These are phyloP conservation scores for Fagus sylvatica DNA, from an alignment of 306 rosid species.

Conservation along the genomic window DNA sequence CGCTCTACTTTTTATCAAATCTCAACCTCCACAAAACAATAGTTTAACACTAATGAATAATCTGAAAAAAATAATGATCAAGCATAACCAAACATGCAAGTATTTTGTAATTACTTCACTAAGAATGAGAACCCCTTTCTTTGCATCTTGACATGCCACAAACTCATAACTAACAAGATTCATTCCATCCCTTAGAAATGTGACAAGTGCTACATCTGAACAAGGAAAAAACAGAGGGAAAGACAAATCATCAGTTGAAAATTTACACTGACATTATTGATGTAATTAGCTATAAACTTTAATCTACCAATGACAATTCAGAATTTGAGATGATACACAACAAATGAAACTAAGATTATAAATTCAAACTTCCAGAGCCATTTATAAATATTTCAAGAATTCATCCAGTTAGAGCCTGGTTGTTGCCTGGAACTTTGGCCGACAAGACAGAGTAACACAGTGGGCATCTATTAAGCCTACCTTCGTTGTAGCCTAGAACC, in stretches of 20 bases:
- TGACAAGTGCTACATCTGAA: slow-evolving; percentile 75
- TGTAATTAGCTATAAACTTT: not conserved
- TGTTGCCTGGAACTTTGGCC: not conserved
- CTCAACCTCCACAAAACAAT: too few relatives aligned
- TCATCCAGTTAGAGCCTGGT: not conserved
- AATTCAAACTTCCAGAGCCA: not conserved
- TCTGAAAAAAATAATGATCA: not conserved
- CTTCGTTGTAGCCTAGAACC: not conserved
- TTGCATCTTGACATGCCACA: slow-evolving; percentile 85
- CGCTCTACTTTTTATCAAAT: too few relatives aligned
- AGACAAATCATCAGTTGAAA: slow-evolving; percentile 19
- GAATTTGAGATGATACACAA: not conserved
- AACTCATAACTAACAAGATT: slow-evolving; percentile 88
- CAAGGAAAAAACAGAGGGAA: slow-evolving; percentile 16
- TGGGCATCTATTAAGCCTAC: not conserved
- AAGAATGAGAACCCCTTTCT: slow-evolving; percentile 83
- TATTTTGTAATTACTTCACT: slow-evolving; percentile 63
- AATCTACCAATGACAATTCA: not conserved
- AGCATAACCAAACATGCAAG: slow-evolving; percentile 19
- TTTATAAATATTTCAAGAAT: not conserved
- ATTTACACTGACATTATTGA: not conserved
- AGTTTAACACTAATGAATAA: too few relatives aligned
- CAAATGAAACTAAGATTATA: not conserved
- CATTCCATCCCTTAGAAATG: slow-evolving; percentile 88
- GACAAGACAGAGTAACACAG: not conserved